These are phyloP conservation scores for Plasmodium inui DNA, from an alignment of 169 alveolate genomes.

Conservation along the genomic window DNA sequence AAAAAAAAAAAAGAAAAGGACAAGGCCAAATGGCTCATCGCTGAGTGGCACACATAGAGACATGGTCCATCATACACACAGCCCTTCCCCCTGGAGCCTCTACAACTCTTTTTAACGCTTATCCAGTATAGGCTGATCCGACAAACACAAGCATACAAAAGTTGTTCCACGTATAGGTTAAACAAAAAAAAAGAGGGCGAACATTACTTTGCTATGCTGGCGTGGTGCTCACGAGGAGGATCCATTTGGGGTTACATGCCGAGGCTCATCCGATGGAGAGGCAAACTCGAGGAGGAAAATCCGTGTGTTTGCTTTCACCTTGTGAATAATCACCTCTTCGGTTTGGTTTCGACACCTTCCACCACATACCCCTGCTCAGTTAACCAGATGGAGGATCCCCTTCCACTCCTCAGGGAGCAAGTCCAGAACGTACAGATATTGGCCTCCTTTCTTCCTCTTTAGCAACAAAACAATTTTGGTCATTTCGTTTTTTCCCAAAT, in stretches of 20 bases:
- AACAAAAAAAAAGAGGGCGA: not conserved
- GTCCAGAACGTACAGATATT: constrained; percentile 31
- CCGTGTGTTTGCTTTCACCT: not conserved
- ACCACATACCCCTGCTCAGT: not conserved
- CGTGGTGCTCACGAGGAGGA: not conserved
- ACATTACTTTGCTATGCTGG: not conserved
- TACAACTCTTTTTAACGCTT: not conserved
- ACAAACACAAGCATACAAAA: not conserved
- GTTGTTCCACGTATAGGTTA: not conserved
- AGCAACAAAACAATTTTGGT: constrained; percentile 59
- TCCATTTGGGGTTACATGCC: no score
- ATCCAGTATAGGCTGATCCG: not conserved
- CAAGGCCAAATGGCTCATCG: not conserved
- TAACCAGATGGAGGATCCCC: constrained; percentile 14
- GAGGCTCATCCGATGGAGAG: no score
- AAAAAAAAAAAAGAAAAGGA: not conserved
- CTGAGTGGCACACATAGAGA: not conserved
- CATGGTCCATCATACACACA: not conserved
- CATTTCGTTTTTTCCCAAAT: constrained; percentile 55
- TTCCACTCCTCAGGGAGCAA: constrained; percentile 75
- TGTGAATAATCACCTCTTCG: not conserved
- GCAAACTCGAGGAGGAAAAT: not conserved
- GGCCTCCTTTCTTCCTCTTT: constrained; percentile 34
- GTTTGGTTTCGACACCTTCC: not conserved
- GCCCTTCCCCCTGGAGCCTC: not conserved